Evolutionary conservation across 139 green algal species (phyloP).

Genomic region (Coelastrella sp.): DNA sequence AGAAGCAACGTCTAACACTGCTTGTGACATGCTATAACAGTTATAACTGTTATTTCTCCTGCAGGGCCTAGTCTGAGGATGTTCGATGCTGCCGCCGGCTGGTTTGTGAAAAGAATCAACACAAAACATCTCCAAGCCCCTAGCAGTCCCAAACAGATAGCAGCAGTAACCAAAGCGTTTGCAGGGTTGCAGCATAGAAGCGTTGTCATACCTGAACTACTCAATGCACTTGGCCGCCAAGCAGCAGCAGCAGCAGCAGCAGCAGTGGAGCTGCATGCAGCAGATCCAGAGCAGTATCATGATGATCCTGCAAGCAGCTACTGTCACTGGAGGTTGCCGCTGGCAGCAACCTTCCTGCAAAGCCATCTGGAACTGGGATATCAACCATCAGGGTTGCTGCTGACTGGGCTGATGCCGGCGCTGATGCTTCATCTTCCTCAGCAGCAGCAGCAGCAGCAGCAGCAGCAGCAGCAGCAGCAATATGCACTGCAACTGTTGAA

Average conservation of each 20-base stretch:
- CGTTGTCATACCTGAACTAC: constrained; percentile 16
- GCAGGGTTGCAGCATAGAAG: constrained; percentile 22
- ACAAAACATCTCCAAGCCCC: constrained; percentile 14
- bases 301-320: constrained; percentile 6
- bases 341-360: constrained; percentile 7
- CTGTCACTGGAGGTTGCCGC: constrained; percentile 25
- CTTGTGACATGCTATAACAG: not conserved
- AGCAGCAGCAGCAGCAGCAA: constrained; percentile 22
- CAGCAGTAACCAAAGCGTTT: constrained; percentile 32
- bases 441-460: not conserved
- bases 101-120: constrained; percentile 41
- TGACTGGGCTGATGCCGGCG: not conserved
- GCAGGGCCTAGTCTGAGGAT: constrained; percentile 28
- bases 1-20: not conserved
- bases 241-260: constrained; percentile 7
- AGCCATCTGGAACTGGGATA: not conserved
- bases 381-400: not conserved
- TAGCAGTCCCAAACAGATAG: constrained; percentile 33
- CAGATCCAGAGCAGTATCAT: not conserved
- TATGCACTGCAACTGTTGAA: constrained; percentile 21
- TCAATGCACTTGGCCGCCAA: not conserved
- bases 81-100: constrained; percentile 50
- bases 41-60: not conserved
- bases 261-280: not conserved
- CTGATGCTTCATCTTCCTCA: constrained; percentile 14